Base-by-base conservation (phyloP, 208 protist genomes). In the Lotmaria passim region DNA sequence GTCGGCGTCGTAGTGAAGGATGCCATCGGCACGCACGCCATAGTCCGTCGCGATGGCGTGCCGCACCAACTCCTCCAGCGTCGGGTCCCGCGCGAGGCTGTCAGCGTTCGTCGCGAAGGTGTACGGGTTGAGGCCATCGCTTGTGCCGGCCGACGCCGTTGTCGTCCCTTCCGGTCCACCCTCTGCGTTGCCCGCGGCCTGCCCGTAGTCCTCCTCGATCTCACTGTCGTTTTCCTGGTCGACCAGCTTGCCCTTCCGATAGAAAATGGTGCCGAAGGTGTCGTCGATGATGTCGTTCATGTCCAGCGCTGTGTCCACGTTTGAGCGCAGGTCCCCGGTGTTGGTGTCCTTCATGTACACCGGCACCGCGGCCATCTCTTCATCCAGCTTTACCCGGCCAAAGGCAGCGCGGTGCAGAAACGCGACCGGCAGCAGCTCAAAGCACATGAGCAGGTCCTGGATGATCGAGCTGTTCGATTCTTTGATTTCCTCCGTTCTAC, bases 381-480 rank as follows among this genome's bases (percentile, higher is more conserved):
- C 79, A 51, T 90, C 80, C 26, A 94, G 65, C 73, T 91, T 91
- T 17, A 73, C 67, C 30, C 86, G 78, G 12, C 85, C 81, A 66
- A 94, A 96, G 46, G 91, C 91, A 2, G 79, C 82, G 26, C 80
- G 84, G 69, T 96, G 91, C 61, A 94, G 43, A 19, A 96, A 84
- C 33, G 89, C 78, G 14, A 95, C 87, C n/a, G 86, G 80, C 15
- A 96, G 62, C 57, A 92, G 79, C 69, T 96, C 89, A 34, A 90
- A 90, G 77, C 89, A 93, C 78, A 96, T 96, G 53, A 96, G 74
- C 1, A 96, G 51, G 65, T 96, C 87, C 59, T 96, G 82, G 51
- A 94, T 87, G 17, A 84, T 70, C n/a, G 69, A 67, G 43, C 74
- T 73, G 23, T 81, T 82, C 36, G 53, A n/a, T 58, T 93, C 84